These are phyloP conservation scores for Penicillium coffeae DNA, from an alignment of 495 filamentous ascomycete species.

Conservation along the genomic window DNA sequence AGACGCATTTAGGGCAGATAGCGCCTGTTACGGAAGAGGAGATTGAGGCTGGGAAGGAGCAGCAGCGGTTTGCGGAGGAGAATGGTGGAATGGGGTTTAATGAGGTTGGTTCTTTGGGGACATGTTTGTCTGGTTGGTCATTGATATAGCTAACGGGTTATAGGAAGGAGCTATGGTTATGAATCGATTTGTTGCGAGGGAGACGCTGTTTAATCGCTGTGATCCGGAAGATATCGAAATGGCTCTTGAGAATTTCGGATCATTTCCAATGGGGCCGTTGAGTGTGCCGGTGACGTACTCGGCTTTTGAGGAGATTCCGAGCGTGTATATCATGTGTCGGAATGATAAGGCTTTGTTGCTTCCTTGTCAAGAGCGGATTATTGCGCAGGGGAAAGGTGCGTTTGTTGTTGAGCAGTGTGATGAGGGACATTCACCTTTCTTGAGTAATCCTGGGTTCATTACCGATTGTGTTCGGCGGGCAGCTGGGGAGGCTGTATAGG, in stretches of 20 bases:
- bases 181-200: constrained; percentile 7
- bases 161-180: constrained; percentile 26
- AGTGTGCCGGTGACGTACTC: constrained; percentile 26
- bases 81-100: background rate
- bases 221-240: constrained; percentile 17
- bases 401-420: constrained; percentile 25
- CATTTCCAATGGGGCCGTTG: constrained; percentile 21
- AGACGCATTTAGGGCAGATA: constrained; percentile 22
- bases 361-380: constrained; percentile 22
- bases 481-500: constrained; percentile 16
- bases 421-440: constrained; percentile 27
- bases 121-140: background rate
- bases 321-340: constrained; percentile 31
- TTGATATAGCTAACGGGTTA: background rate
- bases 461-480: constrained; percentile 20
- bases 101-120: background rate
- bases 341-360: constrained; percentile 27
- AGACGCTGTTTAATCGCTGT: constrained; percentile 23
- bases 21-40: constrained; percentile 19
- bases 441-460: constrained; percentile 25
- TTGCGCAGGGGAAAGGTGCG: constrained; percentile 19
- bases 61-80: background rate
- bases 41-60: constrained; percentile 19
- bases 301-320: constrained; percentile 24
- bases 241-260: constrained; percentile 19